These are phyloP conservation scores for Oropetium thomaeum DNA, from an alignment of 176 grass and related monocot genomes.

Conservation along the genomic window DNA sequence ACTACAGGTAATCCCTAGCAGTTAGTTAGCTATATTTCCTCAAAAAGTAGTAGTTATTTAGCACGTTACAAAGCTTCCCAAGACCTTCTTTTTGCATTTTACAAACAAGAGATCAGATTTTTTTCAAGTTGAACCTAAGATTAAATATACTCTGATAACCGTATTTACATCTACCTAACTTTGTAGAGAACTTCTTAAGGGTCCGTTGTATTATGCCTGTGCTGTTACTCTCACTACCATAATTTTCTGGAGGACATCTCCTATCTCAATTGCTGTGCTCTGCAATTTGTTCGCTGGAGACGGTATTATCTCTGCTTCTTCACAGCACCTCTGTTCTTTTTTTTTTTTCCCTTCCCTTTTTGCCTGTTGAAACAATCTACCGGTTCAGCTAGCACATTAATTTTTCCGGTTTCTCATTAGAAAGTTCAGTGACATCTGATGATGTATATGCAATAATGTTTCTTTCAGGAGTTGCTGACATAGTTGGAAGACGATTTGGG, in stretches of 20 bases:
- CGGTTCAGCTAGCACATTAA: no score
- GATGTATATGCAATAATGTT: neutral
- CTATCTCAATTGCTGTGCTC: slow-evolving; percentile 63
- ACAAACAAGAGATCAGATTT: no score
- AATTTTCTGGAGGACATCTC: slow-evolving; percentile 80
- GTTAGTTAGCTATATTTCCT: neutral
- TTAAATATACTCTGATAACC: no score
- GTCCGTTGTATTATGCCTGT: slow-evolving; percentile 78
- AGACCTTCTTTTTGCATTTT: no score
- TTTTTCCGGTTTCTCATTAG: no score
- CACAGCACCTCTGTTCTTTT: no score
- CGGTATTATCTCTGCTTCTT: slow-evolving; percentile 40
- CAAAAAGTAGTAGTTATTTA: no score
- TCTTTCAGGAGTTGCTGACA: slow-evolving; percentile 74
- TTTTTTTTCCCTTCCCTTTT: no score
- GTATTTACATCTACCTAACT: neutral
- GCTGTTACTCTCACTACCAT: slow-evolving; percentile 60
- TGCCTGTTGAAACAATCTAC: no score
- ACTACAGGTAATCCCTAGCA: slow-evolving; percentile 46
- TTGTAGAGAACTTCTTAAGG: slow-evolving; percentile 82
- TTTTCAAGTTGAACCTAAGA: no score
- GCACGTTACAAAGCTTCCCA: no score
- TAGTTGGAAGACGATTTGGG: slow-evolving; percentile 69
- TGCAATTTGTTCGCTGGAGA: slow-evolving; percentile 88
- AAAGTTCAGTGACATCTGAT: neutral